phyloP scores from a whole-genome alignment of 331 rosid species.

The Ulmus americana region DNA sequence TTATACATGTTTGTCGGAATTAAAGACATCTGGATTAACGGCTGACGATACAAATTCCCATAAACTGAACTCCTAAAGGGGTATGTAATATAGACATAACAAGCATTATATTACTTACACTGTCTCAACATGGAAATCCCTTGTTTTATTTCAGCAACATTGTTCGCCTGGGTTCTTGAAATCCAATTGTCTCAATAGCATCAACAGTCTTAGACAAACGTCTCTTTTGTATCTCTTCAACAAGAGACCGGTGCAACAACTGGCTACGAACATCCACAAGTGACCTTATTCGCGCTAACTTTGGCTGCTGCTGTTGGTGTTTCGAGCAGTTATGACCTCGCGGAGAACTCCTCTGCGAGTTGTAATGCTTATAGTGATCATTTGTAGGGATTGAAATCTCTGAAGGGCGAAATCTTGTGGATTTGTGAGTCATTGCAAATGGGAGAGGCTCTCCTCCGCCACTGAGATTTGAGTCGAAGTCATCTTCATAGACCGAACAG shows the following conservation, averaged over 20 bases:
- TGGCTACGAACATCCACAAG: slow-evolving; percentile 47
- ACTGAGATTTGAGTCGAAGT: slow-evolving; percentile 10
- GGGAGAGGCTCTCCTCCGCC: slow-evolving; percentile 21
- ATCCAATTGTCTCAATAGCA: slow-evolving; percentile 63
- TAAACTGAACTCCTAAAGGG: not conserved
- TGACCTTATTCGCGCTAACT: slow-evolving; percentile 36
- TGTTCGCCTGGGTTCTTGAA: slow-evolving; percentile 33
- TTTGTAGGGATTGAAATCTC: slow-evolving; percentile 23
- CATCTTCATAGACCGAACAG: slow-evolving; percentile 41
- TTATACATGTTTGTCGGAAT: not conserved
- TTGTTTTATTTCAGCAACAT: not conserved
- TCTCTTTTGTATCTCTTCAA: slow-evolving; percentile 54
- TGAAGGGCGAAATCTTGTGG: slow-evolving; percentile 58
- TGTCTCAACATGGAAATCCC: not conserved
- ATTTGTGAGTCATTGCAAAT: slow-evolving; percentile 27
- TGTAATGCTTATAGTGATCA: slow-evolving; percentile 20
- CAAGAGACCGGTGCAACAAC: slow-evolving; percentile 45
- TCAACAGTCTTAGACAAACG: slow-evolving; percentile 56
- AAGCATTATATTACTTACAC: not conserved
- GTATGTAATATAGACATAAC: not conserved
- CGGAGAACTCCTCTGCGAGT: slow-evolving; percentile 4
- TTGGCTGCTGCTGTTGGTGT: slow-evolving; percentile 12
- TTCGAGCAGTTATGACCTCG: slow-evolving; percentile 1
- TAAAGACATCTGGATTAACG: not conserved
- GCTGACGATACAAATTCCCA: not conserved